Percentiles rank a stretch among this genome's conserved stretches.
These are phyloP conservation scores for Eimeria sp. DNA, from an alignment of 169 alveolate genomes.

Conservation along the genomic window DNA sequence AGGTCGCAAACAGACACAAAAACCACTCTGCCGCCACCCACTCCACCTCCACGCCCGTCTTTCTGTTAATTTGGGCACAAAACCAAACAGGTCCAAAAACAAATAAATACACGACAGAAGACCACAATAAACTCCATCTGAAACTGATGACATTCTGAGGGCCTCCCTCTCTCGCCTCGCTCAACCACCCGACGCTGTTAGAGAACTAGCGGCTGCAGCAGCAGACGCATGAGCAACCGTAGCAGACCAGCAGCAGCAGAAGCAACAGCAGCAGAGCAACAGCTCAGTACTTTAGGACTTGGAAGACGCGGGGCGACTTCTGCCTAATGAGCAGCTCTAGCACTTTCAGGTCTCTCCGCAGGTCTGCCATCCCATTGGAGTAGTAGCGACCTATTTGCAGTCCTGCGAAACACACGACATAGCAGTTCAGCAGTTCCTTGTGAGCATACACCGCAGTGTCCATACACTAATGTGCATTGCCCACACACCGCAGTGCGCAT, in stretches of 20 bases:
- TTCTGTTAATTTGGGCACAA: slow-evolving; percentile 81
- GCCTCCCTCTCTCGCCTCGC: background rate
- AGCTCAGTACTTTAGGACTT: slow-evolving; percentile 87
- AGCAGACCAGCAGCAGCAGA: background rate
- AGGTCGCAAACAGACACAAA: slow-evolving; percentile 89
- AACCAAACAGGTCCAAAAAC: background rate
- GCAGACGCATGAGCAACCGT: background rate
- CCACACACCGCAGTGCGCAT: too few species aligned
- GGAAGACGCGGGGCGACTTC: slow-evolving; percentile 87
- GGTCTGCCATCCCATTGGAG: slow-evolving; percentile 90
- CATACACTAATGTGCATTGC: too few species aligned
- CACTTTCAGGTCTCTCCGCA: slow-evolving; percentile 90
- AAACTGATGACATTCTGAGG: background rate
- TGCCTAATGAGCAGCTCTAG: slow-evolving; percentile 87
- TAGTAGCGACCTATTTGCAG: slow-evolving; percentile 88
- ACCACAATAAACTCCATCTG: background rate
- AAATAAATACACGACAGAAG: background rate
- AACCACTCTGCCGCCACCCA: slow-evolving; percentile 94
- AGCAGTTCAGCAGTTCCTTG: background rate
- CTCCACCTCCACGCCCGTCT: slow-evolving; percentile 89
- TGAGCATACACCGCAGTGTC: slow-evolving; percentile 58
- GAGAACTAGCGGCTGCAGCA: background rate
- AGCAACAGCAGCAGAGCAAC: background rate
- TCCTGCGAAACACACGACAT: background rate
- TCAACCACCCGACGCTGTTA: background rate